Evolutionary conservation across 2,329 filamentous ascomycete species (phyloP), one percentile per base, ranked within the genome.

Genomic region (Botrytis pseudocinerea): DNA sequence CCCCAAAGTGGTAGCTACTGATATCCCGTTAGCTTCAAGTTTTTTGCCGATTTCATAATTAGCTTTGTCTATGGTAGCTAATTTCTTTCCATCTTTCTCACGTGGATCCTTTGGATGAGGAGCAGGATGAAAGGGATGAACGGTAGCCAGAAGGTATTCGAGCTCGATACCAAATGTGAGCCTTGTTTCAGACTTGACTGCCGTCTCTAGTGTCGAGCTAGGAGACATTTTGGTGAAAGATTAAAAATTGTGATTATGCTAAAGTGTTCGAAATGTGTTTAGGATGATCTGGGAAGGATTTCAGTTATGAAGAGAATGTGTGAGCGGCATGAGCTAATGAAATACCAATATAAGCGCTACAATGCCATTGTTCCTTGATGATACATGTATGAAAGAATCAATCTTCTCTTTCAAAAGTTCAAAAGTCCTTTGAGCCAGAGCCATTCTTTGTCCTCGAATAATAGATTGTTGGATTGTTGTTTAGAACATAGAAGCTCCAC

Each of bases 161-260:
- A 72, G 48, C 48, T 72, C 70, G 16, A 72, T 35, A 38, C 70
- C 70, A 42, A 65, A 72, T 42, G 70, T 72, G 28, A 72, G 51
- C 35, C 70, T 54, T 32, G 51, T 60, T 10, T 57, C 63, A 28
- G 68, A 48, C 28, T 70, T 61, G n/a, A 46, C 38, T 5, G 48
- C 38, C 44, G n/a, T 28, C 59, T 12, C n/a, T 61, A 22, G 0
- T 20, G 6, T 38, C 20, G 28, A 18, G 7, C 28, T 18, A 16
- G 10, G 6, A 48, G 18, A 40, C 38, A 71, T 71, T 9, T 20
- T 54, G 25, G 25, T 2, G 12, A 7, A 9, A 7, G 35, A 42
- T 28, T n/a, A 54, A 28, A 25, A 40, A 10, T 28, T 35, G 32
- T 20, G 28, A n/a, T 32, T 35, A 38, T 59, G 38, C 38, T 18